These are phyloP conservation scores for Mortierella claussenii DNA, from an alignment of 192 early-diverging fungal genomes.

Conservation along the genomic window DNA sequence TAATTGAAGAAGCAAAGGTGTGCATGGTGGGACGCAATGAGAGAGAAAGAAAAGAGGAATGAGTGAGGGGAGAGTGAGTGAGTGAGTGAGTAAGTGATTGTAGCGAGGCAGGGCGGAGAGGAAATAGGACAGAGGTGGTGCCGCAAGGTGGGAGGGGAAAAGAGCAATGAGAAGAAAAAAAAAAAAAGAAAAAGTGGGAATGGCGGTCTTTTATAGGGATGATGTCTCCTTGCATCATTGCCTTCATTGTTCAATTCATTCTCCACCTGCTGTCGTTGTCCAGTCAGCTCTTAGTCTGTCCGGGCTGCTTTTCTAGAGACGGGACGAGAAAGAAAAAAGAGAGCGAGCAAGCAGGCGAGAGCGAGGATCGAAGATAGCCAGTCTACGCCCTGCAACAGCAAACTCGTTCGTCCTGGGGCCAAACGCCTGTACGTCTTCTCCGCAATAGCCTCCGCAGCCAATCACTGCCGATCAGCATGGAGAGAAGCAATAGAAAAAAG, in stretches of 20 bases:
- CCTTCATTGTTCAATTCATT: background rate
- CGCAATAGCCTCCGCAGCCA: no score
- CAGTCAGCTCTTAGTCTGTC: background rate
- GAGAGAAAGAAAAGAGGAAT: background rate
- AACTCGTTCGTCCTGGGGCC: no score
- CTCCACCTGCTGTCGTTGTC: background rate
- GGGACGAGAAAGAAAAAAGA: no score
- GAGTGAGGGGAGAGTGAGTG: background rate
- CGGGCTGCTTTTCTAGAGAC: background rate
- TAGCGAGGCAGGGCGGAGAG: background rate
- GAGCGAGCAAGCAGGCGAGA: no score
- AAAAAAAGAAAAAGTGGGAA: background rate
- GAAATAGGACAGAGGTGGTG: constrained; percentile 7
- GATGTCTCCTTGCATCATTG: no score
- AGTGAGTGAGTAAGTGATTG: background rate
- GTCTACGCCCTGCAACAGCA: no score
- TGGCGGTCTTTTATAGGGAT: constrained; percentile 24
- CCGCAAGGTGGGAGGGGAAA: constrained; percentile 36
- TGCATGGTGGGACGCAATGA: constrained; percentile 24
- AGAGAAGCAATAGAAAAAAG: no score
- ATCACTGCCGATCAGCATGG: no score
- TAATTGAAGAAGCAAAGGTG: constrained; percentile 45
- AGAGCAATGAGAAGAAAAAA: constrained; percentile 36
- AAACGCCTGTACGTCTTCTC: no score
- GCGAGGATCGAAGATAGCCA: no score